phyloP scores from a whole-genome alignment of 164 flowering plant genomes.

The Dillenia turbinata region DNA sequence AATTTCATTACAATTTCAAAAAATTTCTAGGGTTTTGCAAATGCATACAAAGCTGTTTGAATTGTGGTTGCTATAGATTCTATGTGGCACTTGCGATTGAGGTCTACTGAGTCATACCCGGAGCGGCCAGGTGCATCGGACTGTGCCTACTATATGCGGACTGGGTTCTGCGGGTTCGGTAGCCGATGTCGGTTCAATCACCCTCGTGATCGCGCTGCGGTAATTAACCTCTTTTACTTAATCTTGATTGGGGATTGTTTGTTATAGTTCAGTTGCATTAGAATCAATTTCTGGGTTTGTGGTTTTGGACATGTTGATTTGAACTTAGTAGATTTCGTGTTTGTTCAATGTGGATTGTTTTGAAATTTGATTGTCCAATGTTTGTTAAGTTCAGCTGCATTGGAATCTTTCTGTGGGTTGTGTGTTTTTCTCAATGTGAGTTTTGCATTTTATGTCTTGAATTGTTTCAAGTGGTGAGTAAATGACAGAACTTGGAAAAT shows the following conservation, averaged over 20 bases:
- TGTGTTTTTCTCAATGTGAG: too few species aligned
- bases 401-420: too few species aligned
- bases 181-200: slow-evolving; percentile 79
- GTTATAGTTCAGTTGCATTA: too few species aligned
- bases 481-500: too few species aligned
- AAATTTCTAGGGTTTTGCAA: slow-evolving; percentile 22
- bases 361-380: too few species aligned
- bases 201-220: slow-evolving; percentile 70
- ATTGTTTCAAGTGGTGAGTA: too few species aligned
- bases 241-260: not conserved
- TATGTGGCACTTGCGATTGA: slow-evolving; percentile 52
- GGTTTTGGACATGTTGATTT: not conserved
- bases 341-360: too few species aligned
- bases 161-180: slow-evolving; percentile 85
- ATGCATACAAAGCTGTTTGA: slow-evolving; percentile 8
- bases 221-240: slow-evolving; percentile 10
- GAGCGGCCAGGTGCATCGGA: slow-evolving; percentile 72
- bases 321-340: too few species aligned
- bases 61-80: slow-evolving; percentile 38
- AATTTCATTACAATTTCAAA: slow-evolving; percentile 1
- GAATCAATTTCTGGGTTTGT: not conserved
- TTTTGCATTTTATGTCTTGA: too few species aligned
- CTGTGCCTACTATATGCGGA: slow-evolving; percentile 76
- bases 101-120: slow-evolving; percentile 56
- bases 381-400: too few species aligned